phyloP scores from a whole-genome alignment of 129 eudicot genomes.

The Centrapalus pauciflorus region DNA sequence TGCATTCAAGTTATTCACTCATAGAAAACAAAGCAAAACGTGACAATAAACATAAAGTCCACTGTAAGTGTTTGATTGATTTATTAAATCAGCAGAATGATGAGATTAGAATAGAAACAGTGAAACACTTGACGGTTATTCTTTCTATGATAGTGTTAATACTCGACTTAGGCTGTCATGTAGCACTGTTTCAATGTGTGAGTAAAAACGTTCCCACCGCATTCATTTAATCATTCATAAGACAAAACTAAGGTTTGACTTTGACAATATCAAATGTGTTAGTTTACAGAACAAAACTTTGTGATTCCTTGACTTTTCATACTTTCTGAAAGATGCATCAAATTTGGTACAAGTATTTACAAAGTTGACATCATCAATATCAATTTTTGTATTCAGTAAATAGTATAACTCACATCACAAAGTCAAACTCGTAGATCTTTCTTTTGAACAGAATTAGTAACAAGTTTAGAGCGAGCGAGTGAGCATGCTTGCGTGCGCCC shows the following conservation, averaged over 20 bases:
- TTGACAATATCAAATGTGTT: not conserved
- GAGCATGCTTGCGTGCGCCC: too few species aligned
- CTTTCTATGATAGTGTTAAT: not conserved
- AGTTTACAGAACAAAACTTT: not conserved
- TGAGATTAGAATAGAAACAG: not conserved
- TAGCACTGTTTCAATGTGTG: not conserved
- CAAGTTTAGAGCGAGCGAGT: too few species aligned
- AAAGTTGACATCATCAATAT: not conserved
- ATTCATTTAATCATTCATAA: not conserved
- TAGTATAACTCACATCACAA: not conserved
- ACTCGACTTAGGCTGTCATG: not conserved
- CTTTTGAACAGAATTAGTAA: not conserved
- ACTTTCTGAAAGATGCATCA: not conserved
- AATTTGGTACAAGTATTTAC: not conserved
- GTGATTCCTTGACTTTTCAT: not conserved
- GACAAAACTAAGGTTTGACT: slow-evolving; percentile 2
- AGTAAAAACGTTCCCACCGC: not conserved
- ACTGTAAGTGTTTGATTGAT: not conserved
- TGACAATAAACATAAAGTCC: not conserved
- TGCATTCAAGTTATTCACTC: not conserved
- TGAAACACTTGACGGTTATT: not conserved
- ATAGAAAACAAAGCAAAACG: not conserved
- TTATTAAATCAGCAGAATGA: not conserved
- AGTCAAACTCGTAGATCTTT: not conserved
- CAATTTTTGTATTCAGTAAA: not conserved